These are phyloP conservation scores for Rubus parviflorus DNA, from an alignment of 306 rosid species.

Conservation along the genomic window DNA sequence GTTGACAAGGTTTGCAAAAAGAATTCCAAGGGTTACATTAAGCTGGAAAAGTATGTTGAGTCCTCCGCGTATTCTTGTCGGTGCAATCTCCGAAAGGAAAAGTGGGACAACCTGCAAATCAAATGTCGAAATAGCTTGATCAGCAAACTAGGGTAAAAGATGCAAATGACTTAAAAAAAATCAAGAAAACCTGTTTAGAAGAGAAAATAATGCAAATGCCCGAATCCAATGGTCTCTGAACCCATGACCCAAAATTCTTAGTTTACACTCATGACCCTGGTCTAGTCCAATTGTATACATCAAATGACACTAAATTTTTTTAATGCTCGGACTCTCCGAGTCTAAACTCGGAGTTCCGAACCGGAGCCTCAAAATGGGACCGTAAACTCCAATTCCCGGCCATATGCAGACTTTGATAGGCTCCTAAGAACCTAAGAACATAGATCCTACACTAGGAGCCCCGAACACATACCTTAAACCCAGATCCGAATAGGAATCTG, in stretches of 20 bases:
- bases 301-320: no score
- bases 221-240: not conserved
- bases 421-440: no score
- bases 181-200: not conserved
- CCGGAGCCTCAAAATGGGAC: no score
- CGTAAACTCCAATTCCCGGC: no score
- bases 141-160: not conserved
- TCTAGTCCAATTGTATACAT: not conserved
- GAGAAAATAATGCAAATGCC: not conserved
- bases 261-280: not conserved
- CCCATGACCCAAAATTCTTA: not conserved
- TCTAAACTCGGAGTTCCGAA: no score
- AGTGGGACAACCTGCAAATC: conserved; percentile 55
- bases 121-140: not conserved
- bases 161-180: not conserved
- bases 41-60: conserved; percentile 66
- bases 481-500: no score
- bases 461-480: no score
- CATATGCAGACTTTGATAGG: no score
- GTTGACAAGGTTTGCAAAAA: conserved; percentile 61
- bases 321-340: no score
- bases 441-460: no score
- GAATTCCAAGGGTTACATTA: conserved; percentile 61
- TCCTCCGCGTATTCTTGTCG: conserved; percentile 71
- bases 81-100: conserved; percentile 69